These are phyloP conservation scores for Cymodocea nodosa DNA, from an alignment of 116 monocot species.

Conservation along the genomic window DNA sequence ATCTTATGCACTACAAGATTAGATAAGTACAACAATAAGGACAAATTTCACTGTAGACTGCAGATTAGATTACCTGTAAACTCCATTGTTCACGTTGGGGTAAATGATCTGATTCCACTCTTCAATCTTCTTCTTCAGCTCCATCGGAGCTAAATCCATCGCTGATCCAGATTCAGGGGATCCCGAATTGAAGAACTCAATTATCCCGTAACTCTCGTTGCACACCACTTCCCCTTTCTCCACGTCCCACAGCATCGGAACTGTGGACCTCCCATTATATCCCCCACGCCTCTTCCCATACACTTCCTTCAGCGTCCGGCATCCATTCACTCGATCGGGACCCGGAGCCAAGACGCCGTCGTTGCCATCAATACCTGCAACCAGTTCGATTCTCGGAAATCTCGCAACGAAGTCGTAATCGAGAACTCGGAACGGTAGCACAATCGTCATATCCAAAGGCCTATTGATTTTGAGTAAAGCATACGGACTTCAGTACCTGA, in stretches of 20 bases:
- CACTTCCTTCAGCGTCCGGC: slow-evolving; percentile 54
- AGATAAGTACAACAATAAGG: too few relatives aligned
- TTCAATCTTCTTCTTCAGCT: slow-evolving; percentile 35
- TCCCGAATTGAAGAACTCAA: slow-evolving; percentile 51
- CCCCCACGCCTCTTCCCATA: slow-evolving; percentile 49
- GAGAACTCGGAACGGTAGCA: too few relatives aligned
- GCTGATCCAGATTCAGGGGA: background rate
- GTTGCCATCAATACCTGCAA: too few relatives aligned
- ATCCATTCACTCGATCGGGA: slow-evolving; percentile 22
- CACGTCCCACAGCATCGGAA: slow-evolving; percentile 90
- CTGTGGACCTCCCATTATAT: slow-evolving; percentile 71
- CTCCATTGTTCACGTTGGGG: slow-evolving; percentile 81
- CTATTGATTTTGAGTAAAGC: too few relatives aligned
- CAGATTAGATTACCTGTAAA: slow-evolving; percentile 47
- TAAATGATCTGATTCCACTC: slow-evolving; percentile 63
- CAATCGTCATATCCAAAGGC: too few relatives aligned
- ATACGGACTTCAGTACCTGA: background rate
- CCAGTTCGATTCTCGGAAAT: too few relatives aligned
- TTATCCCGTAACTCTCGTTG: slow-evolving; percentile 84
- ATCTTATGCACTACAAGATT: too few relatives aligned
- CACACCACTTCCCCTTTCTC: slow-evolving; percentile 53
- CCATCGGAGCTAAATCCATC: slow-evolving; percentile 35
- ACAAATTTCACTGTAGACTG: too few relatives aligned
- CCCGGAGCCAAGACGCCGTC: slow-evolving; percentile 17
- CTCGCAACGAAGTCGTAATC: too few relatives aligned